Percentiles rank a stretch among this genome's conserved stretches.
phyloP scores from a whole-genome alignment of 768 basidiomycete species.

The Amanita pseudoporphyria region DNA sequence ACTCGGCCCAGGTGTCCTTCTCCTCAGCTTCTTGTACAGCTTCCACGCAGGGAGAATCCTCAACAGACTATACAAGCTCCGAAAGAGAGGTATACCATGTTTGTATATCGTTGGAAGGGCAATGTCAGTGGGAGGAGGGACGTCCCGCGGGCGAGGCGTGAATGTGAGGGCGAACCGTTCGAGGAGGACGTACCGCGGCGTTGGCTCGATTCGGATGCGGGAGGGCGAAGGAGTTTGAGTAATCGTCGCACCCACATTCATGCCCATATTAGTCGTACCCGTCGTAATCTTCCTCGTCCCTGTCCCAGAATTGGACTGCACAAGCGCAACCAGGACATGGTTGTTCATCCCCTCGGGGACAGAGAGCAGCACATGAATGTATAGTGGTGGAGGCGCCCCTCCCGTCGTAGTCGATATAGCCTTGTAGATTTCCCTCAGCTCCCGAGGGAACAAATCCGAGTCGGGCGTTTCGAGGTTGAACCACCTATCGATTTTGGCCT shows the following conservation, averaged over 20 bases:
- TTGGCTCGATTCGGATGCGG: constrained; percentile 58
- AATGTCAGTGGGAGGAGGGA: constrained; percentile 31
- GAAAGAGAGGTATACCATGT: constrained; percentile 73
- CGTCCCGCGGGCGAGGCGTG: constrained; percentile 12
- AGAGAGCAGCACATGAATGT: constrained; percentile 60
- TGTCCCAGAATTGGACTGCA: constrained; percentile 21
- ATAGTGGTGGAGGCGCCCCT: constrained; percentile 36
- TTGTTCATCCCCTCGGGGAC: constrained; percentile 62
- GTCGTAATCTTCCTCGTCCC: not conserved
- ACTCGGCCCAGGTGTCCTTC: constrained; percentile 20
- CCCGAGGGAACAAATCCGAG: constrained; percentile 54
- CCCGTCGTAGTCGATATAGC: constrained; percentile 38
- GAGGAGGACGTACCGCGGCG: constrained; percentile 59
- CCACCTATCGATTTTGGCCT: constrained; percentile 49
- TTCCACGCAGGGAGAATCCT: constrained; percentile 73
- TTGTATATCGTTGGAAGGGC: constrained; percentile 77
- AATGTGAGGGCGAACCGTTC: constrained; percentile 35
- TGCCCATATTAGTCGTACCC: too few species aligned
- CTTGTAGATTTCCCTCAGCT: constrained; percentile 50
- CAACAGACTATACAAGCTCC: constrained; percentile 64
- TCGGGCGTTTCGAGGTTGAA: constrained; percentile 80
- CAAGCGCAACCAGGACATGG: constrained; percentile 61
- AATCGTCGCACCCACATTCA: not conserved
- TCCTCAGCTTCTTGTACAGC: constrained; percentile 51
- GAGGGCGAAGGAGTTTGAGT: constrained; percentile 21